A percentile compares a stretch with the other conserved stretches of the same genome.
These are phyloP conservation scores for Hevea brasiliensis DNA, from an alignment of 345 rosid genomes.

Conservation along the genomic window DNA sequence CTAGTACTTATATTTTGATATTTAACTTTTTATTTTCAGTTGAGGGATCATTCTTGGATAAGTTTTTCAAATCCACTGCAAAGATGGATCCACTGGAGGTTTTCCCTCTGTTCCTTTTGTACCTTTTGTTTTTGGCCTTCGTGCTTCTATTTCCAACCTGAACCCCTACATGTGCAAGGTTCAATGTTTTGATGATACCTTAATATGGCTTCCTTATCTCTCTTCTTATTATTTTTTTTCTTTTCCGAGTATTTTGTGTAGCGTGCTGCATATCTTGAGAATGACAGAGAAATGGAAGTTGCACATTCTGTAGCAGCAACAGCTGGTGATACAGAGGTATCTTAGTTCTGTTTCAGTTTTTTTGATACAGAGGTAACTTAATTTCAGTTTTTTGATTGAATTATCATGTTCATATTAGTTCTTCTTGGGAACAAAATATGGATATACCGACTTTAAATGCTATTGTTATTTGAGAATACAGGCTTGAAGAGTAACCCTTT, in stretches of 20 bases:
- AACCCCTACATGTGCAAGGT: not conserved
- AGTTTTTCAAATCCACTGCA: constrained; percentile 67
- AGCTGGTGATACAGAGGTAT: constrained; percentile 82
- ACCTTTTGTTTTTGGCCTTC: not conserved
- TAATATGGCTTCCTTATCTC: not conserved
- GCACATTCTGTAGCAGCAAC: constrained; percentile 88
- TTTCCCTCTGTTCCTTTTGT: constrained; percentile 7
- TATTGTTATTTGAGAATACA: not conserved
- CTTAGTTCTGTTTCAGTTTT: too few species aligned
- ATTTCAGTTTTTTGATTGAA: constrained; percentile 5
- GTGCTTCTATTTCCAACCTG: not conserved
- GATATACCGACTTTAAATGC: not conserved
- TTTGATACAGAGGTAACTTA: too few species aligned
- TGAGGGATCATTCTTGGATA: constrained; percentile 81
- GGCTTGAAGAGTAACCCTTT: not conserved
- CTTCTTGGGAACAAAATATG: not conserved
- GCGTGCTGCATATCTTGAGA: constrained; percentile 84
- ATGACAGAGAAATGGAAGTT: constrained; percentile 75
- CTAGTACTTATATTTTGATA: not conserved
- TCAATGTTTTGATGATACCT: not conserved
- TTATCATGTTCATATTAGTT: not conserved
- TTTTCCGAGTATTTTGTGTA: constrained; percentile 26
- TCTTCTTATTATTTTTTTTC: not conserved
- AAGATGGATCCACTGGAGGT: constrained; percentile 76
- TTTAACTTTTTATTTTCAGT: constrained; percentile 43